A percentile compares a stretch with the other conserved stretches of the same genome.
Conservation (phyloP, 2,329 filamentous ascomycete species). For the Cephalotrichum gorgonifer region DNA sequence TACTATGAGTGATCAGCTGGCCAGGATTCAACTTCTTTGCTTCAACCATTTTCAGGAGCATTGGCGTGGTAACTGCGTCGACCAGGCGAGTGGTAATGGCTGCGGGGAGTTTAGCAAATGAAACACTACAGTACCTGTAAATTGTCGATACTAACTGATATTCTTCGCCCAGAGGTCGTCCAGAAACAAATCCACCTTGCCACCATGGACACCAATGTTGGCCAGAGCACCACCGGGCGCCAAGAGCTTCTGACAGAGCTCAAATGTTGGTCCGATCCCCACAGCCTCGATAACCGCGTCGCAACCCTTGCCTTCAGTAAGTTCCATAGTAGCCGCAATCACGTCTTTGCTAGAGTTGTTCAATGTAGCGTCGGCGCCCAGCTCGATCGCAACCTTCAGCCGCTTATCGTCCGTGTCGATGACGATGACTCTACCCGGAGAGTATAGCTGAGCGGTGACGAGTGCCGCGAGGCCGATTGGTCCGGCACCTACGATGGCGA, state of each 20-base stretch:
- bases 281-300: constrained; percentile 50
- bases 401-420: constrained; percentile 39
- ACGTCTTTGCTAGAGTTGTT: constrained; percentile 25
- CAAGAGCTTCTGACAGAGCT: constrained; percentile 41
- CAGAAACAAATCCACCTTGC: constrained; percentile 38
- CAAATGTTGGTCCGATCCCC: constrained; percentile 40
- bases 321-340: constrained; percentile 23
- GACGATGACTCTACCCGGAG: constrained; percentile 37
- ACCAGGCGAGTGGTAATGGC: constrained; percentile 36
- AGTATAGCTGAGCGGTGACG: constrained; percentile 44
- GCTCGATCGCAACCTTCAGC: constrained; percentile 30
- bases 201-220: constrained; percentile 48
- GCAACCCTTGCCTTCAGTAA: constrained; percentile 41
- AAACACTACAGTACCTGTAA: not conserved
- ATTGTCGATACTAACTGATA: constrained; percentile 27
- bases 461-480: constrained; percentile 44
- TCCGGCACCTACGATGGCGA: constrained; percentile 44
- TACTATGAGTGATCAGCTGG: constrained; percentile 34
- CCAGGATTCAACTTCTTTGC: constrained; percentile 28
- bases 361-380: constrained; percentile 37
- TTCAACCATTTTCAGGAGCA: constrained; percentile 33
- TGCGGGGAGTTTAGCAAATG: constrained; percentile 8
- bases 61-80: constrained; percentile 34
- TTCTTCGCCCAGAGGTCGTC: constrained; percentile 45
- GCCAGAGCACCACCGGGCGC: constrained; percentile 42